Conservation (phyloP, 2,329 filamentous ascomycete genomes). For the Colletotrichum horii region DNA sequence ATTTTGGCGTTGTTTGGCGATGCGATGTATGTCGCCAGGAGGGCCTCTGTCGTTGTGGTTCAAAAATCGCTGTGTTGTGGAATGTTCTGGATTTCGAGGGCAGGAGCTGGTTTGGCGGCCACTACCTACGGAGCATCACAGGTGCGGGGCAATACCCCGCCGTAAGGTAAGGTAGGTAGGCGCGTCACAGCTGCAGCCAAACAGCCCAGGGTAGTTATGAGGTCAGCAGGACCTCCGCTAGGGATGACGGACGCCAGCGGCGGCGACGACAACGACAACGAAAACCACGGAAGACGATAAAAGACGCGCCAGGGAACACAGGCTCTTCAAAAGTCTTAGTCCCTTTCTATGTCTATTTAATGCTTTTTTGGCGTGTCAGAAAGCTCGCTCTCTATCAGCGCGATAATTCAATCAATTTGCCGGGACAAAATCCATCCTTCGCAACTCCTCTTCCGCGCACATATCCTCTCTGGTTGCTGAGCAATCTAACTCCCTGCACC, state of each 20-base stretch:
- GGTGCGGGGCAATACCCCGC: slow-evolving; percentile 20
- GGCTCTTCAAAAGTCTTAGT: background rate
- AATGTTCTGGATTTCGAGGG: slow-evolving; percentile 24
- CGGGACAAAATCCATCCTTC: background rate
- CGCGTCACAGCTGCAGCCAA: background rate
- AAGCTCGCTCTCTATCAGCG: background rate
- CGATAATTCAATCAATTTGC: background rate
- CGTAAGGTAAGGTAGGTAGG: background rate
- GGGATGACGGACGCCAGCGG: background rate
- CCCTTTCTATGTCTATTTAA: too few species aligned
- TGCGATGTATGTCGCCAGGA: background rate
- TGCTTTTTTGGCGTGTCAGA: too few species aligned
- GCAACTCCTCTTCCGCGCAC: slow-evolving; percentile 21
- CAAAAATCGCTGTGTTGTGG: background rate
- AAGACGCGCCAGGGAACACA: background rate
- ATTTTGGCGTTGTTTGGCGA: slow-evolving; percentile 37
- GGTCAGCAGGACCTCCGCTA: background rate
- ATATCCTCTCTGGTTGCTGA: slow-evolving; percentile 53
- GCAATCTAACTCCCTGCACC: slow-evolving; percentile 37
- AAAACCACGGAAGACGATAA: background rate
- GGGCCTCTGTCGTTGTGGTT: background rate
- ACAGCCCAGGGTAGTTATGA: background rate
- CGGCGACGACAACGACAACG: background rate
- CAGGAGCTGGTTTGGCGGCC: background rate
- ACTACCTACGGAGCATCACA: slow-evolving; percentile 12